A percentile compares a stretch with the other conserved stretches of the same genome.
Conservation (phyloP, 2,329 filamentous ascomycete genomes). For the Fusarium sterilihyphosum region DNA sequence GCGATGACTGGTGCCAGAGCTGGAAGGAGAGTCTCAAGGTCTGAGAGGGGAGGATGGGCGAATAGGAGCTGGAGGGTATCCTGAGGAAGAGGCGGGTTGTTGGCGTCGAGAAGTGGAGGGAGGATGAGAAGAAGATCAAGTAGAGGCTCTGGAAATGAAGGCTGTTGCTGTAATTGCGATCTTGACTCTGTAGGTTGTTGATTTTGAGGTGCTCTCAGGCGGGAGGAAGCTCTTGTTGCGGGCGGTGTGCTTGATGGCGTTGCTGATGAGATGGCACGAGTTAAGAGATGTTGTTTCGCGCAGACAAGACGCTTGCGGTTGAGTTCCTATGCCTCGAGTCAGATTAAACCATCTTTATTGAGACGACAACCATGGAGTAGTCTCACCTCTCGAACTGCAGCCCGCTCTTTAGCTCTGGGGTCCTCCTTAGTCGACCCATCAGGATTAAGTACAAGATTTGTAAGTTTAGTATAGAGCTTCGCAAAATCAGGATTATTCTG, state of each 20-base stretch:
- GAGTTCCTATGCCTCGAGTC: constrained; percentile 54
- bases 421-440: constrained; percentile 68
- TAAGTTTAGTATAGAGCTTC: constrained; percentile 65
- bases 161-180: constrained; percentile 28
- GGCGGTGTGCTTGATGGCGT: constrained; percentile 45
- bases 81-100: constrained; percentile 47
- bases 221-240: constrained; percentile 41
- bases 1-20: constrained; percentile 59
- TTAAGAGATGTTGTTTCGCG: constrained; percentile 62
- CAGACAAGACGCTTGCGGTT: constrained; percentile 57
- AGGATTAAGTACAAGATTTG: constrained; percentile 62
- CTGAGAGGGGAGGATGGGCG: constrained; percentile 59
- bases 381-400: constrained; percentile 60
- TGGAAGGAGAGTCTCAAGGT: constrained; percentile 60
- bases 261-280: constrained; percentile 59
- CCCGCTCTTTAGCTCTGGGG: constrained; percentile 60
- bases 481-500: constrained; percentile 68
- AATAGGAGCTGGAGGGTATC: constrained; percentile 57
- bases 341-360: background rate
- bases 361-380: background rate
- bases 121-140: constrained; percentile 66
- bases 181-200: constrained; percentile 36
- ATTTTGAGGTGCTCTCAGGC: constrained; percentile 27
- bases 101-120: constrained; percentile 56
- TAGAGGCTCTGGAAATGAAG: constrained; percentile 55